These are phyloP conservation scores for Microdochium trichocladiopsis DNA, from an alignment of 2,329 filamentous ascomycete genomes.

Conservation along the genomic window DNA sequence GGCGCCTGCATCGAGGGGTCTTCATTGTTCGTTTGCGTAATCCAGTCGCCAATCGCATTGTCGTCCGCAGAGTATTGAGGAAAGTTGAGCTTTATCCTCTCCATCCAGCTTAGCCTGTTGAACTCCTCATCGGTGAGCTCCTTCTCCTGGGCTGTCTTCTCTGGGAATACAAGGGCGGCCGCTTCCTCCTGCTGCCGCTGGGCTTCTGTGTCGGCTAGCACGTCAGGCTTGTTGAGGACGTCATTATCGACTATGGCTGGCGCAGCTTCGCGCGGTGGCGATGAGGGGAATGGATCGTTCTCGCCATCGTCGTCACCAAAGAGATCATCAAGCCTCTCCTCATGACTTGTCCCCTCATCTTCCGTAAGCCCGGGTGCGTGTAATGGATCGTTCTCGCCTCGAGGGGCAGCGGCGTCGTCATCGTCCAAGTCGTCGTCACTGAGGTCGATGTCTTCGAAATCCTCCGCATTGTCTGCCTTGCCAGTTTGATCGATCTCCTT, in stretches of 20 bases:
- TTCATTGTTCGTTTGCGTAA: conserved; percentile 39
- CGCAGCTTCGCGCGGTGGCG: conserved; percentile 31
- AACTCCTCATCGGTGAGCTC: conserved; percentile 24
- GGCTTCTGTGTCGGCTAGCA: neutral
- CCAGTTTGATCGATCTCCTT: conserved; percentile 55
- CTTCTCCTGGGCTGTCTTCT: conserved; percentile 13
- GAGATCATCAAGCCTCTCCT: conserved; percentile 52
- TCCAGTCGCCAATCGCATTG: conserved; percentile 27
- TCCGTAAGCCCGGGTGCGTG: conserved; percentile 49
- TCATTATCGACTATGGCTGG: neutral
- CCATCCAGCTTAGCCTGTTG: conserved; percentile 26
- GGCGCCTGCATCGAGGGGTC: conserved; percentile 60
- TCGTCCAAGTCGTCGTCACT: conserved; percentile 87
- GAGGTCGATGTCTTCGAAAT: conserved; percentile 89
- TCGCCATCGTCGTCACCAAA: conserved; percentile 55
- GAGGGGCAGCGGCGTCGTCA: conserved; percentile 36
- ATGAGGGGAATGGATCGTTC: conserved; percentile 31
- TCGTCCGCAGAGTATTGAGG: conserved; percentile 33
- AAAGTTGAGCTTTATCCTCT: conserved; percentile 33
- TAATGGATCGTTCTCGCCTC: conserved; percentile 28
- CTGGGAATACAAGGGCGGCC: neutral
- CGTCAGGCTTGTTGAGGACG: neutral
- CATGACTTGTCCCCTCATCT: conserved; percentile 52
- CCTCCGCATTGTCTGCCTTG: conserved; percentile 88
- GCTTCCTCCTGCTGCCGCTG: neutral